phyloP scores from a whole-genome alignment of 2,329 filamentous ascomycete genomes.

The Fusarium drepaniforme region DNA sequence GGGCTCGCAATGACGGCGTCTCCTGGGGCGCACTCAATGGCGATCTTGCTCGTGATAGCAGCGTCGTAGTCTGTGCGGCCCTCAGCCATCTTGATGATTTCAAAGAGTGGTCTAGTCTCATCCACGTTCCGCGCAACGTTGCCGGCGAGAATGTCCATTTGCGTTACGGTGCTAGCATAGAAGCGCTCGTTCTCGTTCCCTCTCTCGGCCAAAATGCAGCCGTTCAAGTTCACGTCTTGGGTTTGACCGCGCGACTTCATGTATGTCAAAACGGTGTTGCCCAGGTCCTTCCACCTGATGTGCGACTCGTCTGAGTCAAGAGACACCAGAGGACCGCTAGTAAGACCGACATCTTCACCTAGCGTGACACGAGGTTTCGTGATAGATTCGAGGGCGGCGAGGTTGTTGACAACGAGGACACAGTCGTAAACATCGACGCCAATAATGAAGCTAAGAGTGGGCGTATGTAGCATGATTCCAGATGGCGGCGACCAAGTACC shows the following conservation, averaged over 20 bases:
- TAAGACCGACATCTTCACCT: constrained; percentile 83
- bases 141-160: constrained; percentile 69
- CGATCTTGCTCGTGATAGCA: constrained; percentile 71
- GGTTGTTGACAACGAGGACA: constrained; percentile 91
- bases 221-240: constrained; percentile 66
- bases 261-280: constrained; percentile 68
- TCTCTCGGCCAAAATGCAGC: constrained; percentile 68
- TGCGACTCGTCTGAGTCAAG: constrained; percentile 65
- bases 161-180: constrained; percentile 62
- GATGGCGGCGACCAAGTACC: constrained; percentile 93
- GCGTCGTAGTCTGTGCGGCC: constrained; percentile 82
- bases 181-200: constrained; percentile 72
- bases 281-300: constrained; percentile 63
- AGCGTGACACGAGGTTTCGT: constrained; percentile 83
- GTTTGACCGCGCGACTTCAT: constrained; percentile 69
- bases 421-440: constrained; percentile 97
- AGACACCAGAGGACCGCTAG: constrained; percentile 78
- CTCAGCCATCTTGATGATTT: constrained; percentile 90
- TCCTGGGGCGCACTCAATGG: constrained; percentile 78
- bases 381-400: constrained; percentile 86
- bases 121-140: constrained; percentile 67
- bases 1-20: constrained; percentile 73
- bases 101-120: constrained; percentile 73
- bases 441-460: constrained; percentile 88
- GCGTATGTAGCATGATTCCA: constrained; percentile 90